Evolutionary conservation across 179 eudicot genomes (phyloP), one percentile per base, ranked within the genome.

Genomic region (Nepenthes alata): DNA sequence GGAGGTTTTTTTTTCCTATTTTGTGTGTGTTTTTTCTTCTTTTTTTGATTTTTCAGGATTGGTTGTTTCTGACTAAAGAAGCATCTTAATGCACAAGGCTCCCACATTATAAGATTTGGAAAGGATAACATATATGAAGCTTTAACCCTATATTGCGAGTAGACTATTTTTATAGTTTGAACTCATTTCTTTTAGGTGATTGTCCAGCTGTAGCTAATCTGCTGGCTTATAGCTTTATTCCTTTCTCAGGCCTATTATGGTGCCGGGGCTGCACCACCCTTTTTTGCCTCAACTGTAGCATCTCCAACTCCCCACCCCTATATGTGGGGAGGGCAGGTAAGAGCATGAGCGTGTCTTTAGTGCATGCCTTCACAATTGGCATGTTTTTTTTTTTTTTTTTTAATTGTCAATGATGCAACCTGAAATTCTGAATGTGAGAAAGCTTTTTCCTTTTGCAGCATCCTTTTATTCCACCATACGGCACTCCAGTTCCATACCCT

Each of bases 241-340:
- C n/a, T 45, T 63, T 37, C 67, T 2, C 78, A 94, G 99, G 89
- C 96, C 56, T 91, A 82, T 78, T 87, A 94, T 76, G 85, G 85
- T 63, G 76, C 81, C 68, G 86, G 85, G 70, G 87, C 76, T 57
- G 45, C 93, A 67, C 82, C 91, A 39, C 89, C 95, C 2, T 87
- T 82, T 75, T 94, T 81, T 64, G 81, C 97, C 68, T 73, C 97
- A 25, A 49, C 89, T 75, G 91, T 86, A 58, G 81, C 83, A 68
- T 83, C 97, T 72, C 83, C 94, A 51, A 65, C 86, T 58, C 86
- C 96, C 44, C 96, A 86, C 78, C 89, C 96, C n/a, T 90, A 83
- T 78, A 65, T 87, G 83, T 90, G 96, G 99, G 84, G 85, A 62
- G 77, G 59, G 5, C 97, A 91, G 96, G 97, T 91, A 59, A 67